Evolutionary conservation across 441 rosid genomes (phyloP).

Genomic region (Euphorbia neoarborescens): DNA sequence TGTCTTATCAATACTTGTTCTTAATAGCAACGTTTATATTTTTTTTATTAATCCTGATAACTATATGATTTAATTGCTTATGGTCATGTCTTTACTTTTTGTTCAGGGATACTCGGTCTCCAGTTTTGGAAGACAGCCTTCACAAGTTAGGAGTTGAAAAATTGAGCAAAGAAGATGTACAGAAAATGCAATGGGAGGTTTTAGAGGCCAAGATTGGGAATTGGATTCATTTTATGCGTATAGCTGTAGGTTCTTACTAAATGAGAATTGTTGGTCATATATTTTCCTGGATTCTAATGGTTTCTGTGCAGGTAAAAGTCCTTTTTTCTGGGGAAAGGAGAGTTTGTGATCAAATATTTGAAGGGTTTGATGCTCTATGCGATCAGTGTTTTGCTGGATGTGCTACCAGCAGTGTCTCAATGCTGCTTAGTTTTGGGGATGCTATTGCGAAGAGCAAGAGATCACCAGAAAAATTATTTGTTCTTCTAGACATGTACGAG

Average conservation of each 20-base stretch:
- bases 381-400: constrained; percentile 95
- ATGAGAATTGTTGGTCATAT: constrained; percentile 1
- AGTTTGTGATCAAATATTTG: constrained; percentile 86
- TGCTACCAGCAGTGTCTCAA: constrained; percentile 62
- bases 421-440: constrained; percentile 97
- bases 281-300: constrained; percentile 20
- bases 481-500: constrained; percentile 96
- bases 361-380: constrained; percentile 69
- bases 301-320: constrained; percentile 66
- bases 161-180: constrained; percentile 92
- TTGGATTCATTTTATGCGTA: constrained; percentile 98
- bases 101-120: constrained; percentile 73
- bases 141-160: constrained; percentile 88
- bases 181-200: constrained; percentile 96
- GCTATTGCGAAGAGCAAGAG: constrained; percentile 97
- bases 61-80: background rate
- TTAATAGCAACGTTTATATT: background rate
- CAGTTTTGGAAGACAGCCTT: constrained; percentile 78
- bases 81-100: constrained; percentile 1
- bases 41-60: background rate
- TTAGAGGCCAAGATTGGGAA: constrained; percentile 96
- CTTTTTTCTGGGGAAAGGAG: constrained; percentile 87
- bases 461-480: constrained; percentile 95
- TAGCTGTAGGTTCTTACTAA: constrained; percentile 58
- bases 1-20: background rate